Base-by-base conservation (phyloP, 169 alveolate genomes). In the Toxoplasma gondii region DNA sequence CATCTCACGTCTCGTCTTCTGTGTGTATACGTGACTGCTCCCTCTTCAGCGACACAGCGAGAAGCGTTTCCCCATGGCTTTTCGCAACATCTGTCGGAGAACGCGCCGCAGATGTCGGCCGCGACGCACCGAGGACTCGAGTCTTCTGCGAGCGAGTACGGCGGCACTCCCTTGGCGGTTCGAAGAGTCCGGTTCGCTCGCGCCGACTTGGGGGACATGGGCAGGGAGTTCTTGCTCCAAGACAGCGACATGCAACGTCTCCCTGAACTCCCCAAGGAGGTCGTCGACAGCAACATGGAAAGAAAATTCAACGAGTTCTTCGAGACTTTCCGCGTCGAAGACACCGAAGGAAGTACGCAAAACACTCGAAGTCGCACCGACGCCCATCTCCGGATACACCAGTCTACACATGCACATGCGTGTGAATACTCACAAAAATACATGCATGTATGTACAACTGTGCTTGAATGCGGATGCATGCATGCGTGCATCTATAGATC, bases 151-250 rank as follows among this genome's bases (percentile, higher is more conserved):
- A 91, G 94, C 94, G 94, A 91, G 93, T 97, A 97, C 88, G 98
- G 98, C 38, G 96, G 96, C 82, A 97, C 98, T 9, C 98, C 98
- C 27, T 91, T 94, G 83, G 97, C 97, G 43, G 86, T 97, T 27
- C 94, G 98, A 83, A 95, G 98, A 38, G 97, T 97, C 34, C 95
- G 98, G 74, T 96, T 96, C 39, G 98, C 98, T 44, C 95, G 98
- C 43, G 97, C 97, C 43, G 98, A 97, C 78, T 95, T 97, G 10
- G 98, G 98, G 44, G 98, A 97, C 88, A 97, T 97, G 96, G 98
- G 98, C 27, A 95, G 98, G 91, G 98, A 96, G 86, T 95, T 97
- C 39, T 94, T 96, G 92, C 96, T 97, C 97, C 97, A 97, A 69
- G 98, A 97, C 58, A 95, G 69, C n/a, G 98, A 97, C 86, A 97